These are phyloP conservation scores for Psilocybe azurescens DNA, from an alignment of 768 basidiomycete genomes.

Conservation along the genomic window DNA sequence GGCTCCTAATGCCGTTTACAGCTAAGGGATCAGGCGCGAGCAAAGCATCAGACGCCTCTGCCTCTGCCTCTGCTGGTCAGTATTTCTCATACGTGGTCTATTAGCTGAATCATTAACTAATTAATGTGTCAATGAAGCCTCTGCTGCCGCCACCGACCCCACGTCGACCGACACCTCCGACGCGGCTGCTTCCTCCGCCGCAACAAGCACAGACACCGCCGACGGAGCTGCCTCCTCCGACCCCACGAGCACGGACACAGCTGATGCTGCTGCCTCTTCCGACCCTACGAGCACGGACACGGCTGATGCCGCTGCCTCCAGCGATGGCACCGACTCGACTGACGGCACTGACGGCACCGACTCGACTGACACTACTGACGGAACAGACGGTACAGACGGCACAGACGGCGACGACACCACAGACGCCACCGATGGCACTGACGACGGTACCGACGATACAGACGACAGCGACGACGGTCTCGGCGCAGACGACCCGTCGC, in stretches of 20 bases:
- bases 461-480: conserved; percentile 15
- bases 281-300: conserved; percentile 23
- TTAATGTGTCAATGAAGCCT: conserved; percentile 4
- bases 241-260: conserved; percentile 10
- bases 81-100: background rate
- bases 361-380: conserved; percentile 14
- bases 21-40: conserved; percentile 21
- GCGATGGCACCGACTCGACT: conserved; percentile 15
- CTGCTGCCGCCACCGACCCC: conserved; percentile 16
- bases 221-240: conserved; percentile 11
- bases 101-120: background rate
- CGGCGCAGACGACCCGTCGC: conserved; percentile 9
- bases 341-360: conserved; percentile 13
- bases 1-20: background rate
- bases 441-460: conserved; percentile 9
- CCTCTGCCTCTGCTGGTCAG: conserved; percentile 8
- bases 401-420: conserved; percentile 7
- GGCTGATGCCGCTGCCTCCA: conserved; percentile 19
- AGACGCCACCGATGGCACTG: conserved; percentile 17
- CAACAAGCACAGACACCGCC: conserved; percentile 19
- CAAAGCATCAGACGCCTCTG: conserved; percentile 16
- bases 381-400: conserved; percentile 14
- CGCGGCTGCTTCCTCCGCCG: conserved; percentile 13
- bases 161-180: conserved; percentile 14
- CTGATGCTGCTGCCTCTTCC: conserved; percentile 17